Conservation (phyloP, 2,329 filamentous ascomycete genomes). For the Neoascochyta sp. region DNA sequence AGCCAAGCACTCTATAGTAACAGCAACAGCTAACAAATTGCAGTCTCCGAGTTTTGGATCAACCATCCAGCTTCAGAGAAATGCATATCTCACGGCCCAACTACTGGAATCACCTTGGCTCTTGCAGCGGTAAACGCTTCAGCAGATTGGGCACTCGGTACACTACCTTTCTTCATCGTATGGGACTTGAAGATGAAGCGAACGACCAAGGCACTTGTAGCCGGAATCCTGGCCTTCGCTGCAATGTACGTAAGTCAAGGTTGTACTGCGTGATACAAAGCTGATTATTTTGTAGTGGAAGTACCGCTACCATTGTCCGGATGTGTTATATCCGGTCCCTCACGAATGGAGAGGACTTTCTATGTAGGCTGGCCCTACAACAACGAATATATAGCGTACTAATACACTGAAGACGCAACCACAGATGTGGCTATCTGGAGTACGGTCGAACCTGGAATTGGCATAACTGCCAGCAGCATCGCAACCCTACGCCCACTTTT, state of each 20-base stretch:
- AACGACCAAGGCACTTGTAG: conserved; percentile 51
- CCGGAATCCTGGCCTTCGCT: conserved; percentile 46
- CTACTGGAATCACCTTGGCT: conserved; percentile 51
- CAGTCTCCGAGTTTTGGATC: conserved; percentile 51
- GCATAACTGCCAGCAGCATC: conserved; percentile 47
- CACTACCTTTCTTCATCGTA: conserved; percentile 49
- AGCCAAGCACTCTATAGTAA: no score
- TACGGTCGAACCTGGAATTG: conserved; percentile 29
- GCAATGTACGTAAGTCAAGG: conserved; percentile 1
- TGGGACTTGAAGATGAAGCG: conserved; percentile 54
- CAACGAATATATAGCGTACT: no score
- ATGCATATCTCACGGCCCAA: conserved; percentile 44
- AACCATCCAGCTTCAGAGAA: conserved; percentile 37
- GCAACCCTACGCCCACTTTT: conserved; percentile 50
- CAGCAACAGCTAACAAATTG: conserved; percentile 4
- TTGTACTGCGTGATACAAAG: no score
- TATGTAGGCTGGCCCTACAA: conserved; percentile 28
- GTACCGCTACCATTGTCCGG: conserved; percentile 49
- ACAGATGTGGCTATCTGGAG: conserved; percentile 41
- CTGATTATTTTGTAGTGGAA: no score
- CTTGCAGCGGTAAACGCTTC: conserved; percentile 27
- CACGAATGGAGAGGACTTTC: conserved; percentile 38
- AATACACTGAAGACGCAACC: conserved; percentile 35
- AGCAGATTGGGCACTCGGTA: conserved; percentile 34
- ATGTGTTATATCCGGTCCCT: conserved; percentile 43